Evolutionary conservation across 768 basidiomycete genomes (phyloP).

Genomic region (Boletus sp.): DNA sequence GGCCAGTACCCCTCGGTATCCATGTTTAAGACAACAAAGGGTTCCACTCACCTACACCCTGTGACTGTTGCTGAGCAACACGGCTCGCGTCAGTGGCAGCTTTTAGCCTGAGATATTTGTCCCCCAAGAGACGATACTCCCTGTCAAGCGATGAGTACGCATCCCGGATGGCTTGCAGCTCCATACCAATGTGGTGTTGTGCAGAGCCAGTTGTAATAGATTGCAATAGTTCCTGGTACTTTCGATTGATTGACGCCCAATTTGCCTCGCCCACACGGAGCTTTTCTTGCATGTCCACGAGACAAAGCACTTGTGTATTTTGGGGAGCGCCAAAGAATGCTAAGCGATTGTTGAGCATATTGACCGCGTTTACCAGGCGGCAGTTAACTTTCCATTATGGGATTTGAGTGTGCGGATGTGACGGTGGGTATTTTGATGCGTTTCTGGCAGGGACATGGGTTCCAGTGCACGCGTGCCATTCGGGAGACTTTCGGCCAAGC

Average conservation of each 20-base stretch:
- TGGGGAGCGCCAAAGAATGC: slow-evolving; percentile 16
- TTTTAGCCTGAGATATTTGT: slow-evolving; percentile 23
- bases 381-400: slow-evolving; percentile 37
- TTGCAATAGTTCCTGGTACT: slow-evolving; percentile 27
- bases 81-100: slow-evolving; percentile 2
- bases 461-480: slow-evolving; percentile 45
- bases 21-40: neutral
- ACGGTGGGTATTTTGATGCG: slow-evolving; percentile 21
- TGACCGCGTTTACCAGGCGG: slow-evolving; percentile 28
- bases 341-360: slow-evolving; percentile 32
- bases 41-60: slow-evolving; percentile 5
- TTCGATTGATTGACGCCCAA: slow-evolving; percentile 11
- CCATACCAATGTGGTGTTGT: slow-evolving; percentile 16
- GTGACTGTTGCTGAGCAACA: slow-evolving; percentile 8
- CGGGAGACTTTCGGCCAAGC: too few relatives aligned
- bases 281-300: slow-evolving; percentile 27
- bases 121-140: slow-evolving; percentile 18
- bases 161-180: slow-evolving; percentile 18
- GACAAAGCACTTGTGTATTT: slow-evolving; percentile 14
- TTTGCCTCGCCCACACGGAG: slow-evolving; percentile 23
- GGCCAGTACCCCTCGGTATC: neutral
- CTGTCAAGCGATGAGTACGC: slow-evolving; percentile 23
- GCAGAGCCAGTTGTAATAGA: slow-evolving; percentile 9
- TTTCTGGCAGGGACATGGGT: slow-evolving; percentile 38
- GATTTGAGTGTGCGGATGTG: slow-evolving; percentile 32